Evolutionary conservation across 257 asterid species (phyloP), one percentile per base, ranked within the genome.

Genomic region (Schizonepeta tenuifolia): DNA sequence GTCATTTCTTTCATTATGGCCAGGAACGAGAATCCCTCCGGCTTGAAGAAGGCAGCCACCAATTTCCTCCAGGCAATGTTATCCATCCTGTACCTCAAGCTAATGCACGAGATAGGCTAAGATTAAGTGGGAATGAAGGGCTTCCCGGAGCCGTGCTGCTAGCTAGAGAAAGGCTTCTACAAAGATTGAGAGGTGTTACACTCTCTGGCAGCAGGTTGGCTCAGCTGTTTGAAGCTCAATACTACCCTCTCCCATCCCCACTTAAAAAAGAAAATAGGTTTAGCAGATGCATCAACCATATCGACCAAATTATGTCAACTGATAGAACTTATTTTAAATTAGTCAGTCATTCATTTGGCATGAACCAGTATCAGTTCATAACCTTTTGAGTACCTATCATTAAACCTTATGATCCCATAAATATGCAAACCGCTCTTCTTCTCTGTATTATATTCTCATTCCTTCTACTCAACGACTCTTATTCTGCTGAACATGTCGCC

Each of bases 141-240:
- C 98, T 95, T 72, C 98, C 99, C 3, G 91, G 93, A 83, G 79
- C 92, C 22, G 98, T 92, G 31, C 44, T 95, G 41, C 97, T 92
- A 80, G 99, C 98, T 17, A 87, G 96, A 81, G 99, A 95, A 73
- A 84, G 97, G 74, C 97, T 95, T 80, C 73, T 95, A 58, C 91
- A 77, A 68, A 86, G 99, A 82, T 65, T 95, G 76, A 90, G 97
- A 78, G 96, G 98, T 15, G 89, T 88, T 59, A 83, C 91, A 22
- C 82, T 83, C 78, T 80, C 91, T 65, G 75, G 81, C 49, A 83
- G 79, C 84, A 86, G 99, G 98, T 95, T 59, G 68, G 83, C 77
- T 40, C 78, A 22, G 49, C 60, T 65, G 7, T 9, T 44, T 70
- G 69, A 47, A 72, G 35, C 38, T 20, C 44, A 49, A n/a, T 22